These are phyloP conservation scores for Paramecium pentaurelia DNA, from an alignment of 73 alveolate species.

Conservation along the genomic window DNA sequence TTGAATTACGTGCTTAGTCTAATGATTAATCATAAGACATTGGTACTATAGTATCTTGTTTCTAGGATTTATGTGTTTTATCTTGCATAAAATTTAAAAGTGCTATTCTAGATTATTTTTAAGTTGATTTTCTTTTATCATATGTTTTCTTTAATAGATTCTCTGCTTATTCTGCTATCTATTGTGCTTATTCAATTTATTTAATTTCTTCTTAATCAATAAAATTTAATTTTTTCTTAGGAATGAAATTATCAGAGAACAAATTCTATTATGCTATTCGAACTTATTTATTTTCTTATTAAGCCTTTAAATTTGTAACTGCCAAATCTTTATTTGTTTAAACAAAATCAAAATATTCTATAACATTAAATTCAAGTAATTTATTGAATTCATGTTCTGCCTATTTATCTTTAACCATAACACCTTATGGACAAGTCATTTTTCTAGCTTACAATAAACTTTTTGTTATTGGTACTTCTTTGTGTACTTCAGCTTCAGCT, in stretches of 20 bases:
- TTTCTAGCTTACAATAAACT: conserved; percentile 18
- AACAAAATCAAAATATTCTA: conserved; percentile 35
- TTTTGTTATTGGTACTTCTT: conserved; percentile 25
- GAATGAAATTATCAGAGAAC: conserved; percentile 2
- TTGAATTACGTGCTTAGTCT: background rate
- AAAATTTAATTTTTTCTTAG: background rate
- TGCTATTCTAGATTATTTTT: background rate
- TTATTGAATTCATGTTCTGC: background rate
- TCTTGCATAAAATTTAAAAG: background rate
- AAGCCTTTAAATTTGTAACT: background rate
- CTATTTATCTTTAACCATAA: background rate
- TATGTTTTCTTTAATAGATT: background rate
- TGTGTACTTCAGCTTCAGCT: conserved; percentile 28
- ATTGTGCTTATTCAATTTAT: background rate
- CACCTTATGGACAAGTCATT: conserved; percentile 2
- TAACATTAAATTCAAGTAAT: conserved; percentile 1
- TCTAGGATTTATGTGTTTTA: background rate
- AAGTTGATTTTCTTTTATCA: background rate
- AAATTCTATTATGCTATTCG: background rate
- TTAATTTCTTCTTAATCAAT: background rate
- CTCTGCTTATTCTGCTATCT: background rate
- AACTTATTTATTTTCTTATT: background rate
- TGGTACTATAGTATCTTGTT: background rate
- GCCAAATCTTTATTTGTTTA: background rate
- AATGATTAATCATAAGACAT: background rate